phyloP scores from a whole-genome alignment of 768 basidiomycete genomes.

The Gymnopilus junonius region DNA sequence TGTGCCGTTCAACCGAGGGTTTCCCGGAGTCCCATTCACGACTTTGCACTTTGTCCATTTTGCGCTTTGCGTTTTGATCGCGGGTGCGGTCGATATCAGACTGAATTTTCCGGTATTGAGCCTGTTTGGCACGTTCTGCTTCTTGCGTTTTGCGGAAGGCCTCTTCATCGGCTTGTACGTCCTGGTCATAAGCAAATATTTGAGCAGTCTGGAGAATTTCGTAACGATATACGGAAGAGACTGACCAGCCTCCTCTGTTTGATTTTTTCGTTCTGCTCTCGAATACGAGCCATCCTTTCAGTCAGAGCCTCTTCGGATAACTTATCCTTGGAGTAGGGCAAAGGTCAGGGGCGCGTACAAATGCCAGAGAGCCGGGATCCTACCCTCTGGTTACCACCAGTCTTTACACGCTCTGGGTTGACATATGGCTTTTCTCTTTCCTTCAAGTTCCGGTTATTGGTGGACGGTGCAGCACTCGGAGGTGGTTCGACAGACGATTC shows the following conservation, averaged over 20 bases:
- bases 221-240: neutral
- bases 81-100: slow-evolving; percentile 70
- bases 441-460: slow-evolving; percentile 30
- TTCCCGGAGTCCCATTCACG: slow-evolving; percentile 90
- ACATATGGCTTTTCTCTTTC: slow-evolving; percentile 78
- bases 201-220: slow-evolving; percentile 9
- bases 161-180: slow-evolving; percentile 81
- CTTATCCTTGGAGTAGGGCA: slow-evolving; percentile 55
- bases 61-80: slow-evolving; percentile 78
- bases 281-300: slow-evolving; percentile 71
- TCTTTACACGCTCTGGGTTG: slow-evolving; percentile 84
- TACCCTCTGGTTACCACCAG: slow-evolving; percentile 77
- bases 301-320: slow-evolving; percentile 67
- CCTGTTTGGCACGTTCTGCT: slow-evolving; percentile 60
- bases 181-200: slow-evolving; percentile 42
- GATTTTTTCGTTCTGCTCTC: slow-evolving; percentile 77
- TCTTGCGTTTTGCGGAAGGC: slow-evolving; percentile 77
- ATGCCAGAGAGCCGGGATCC: slow-evolving; percentile 20
- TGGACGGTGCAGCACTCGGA: slow-evolving; percentile 17
- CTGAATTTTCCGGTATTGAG: slow-evolving; percentile 66
- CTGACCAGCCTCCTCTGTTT: slow-evolving; percentile 68
- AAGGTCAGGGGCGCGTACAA: neutral
- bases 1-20: slow-evolving; percentile 23
- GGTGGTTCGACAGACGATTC: slow-evolving; percentile 8
- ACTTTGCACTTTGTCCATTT: slow-evolving; percentile 78